Conservation (phyloP, 2,329 filamentous ascomycete species). For the Stemphylium vesicarium region DNA sequence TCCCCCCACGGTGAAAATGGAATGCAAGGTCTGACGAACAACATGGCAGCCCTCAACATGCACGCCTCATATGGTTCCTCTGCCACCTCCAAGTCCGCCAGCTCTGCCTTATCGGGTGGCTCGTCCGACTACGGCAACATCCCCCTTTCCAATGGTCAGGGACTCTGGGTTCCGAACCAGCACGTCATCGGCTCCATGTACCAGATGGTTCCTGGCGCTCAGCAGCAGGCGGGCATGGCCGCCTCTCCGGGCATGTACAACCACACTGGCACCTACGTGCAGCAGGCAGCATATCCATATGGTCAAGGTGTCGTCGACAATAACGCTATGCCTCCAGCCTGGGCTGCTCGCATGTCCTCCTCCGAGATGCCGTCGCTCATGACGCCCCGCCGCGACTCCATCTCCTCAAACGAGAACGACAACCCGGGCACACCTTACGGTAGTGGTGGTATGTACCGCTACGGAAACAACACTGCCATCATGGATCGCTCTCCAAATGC, state of each 20-base stretch:
- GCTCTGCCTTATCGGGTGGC: slow-evolving; percentile 39
- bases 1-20: slow-evolving; percentile 40
- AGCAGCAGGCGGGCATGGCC: slow-evolving; percentile 40
- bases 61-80: slow-evolving; percentile 44
- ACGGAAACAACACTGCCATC: slow-evolving; percentile 54
- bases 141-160: slow-evolving; percentile 45
- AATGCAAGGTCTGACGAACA: slow-evolving; percentile 43
- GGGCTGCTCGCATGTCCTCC: slow-evolving; percentile 55
- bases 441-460: slow-evolving; percentile 53
- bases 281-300: slow-evolving; percentile 53
- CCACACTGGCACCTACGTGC: slow-evolving; percentile 52
- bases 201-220: slow-evolving; percentile 41
- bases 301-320: slow-evolving; percentile 53
- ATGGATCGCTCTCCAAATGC: slow-evolving; percentile 58
- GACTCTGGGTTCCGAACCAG: slow-evolving; percentile 48
- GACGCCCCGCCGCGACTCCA: slow-evolving; percentile 59
- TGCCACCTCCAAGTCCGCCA: slow-evolving; percentile 40
- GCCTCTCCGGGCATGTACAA: slow-evolving; percentile 54
- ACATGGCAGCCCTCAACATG: slow-evolving; percentile 46
- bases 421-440: slow-evolving; percentile 57
- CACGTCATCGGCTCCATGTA: slow-evolving; percentile 45
- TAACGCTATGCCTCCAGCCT: slow-evolving; percentile 54
- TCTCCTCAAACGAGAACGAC: slow-evolving; percentile 61
- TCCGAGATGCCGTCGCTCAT: slow-evolving; percentile 58
- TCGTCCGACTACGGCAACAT: slow-evolving; percentile 46